Evolutionary conservation across 179 eudicot genomes (phyloP), one percentile per base, ranked within the genome.

Genomic region (Actinidia polygama): DNA sequence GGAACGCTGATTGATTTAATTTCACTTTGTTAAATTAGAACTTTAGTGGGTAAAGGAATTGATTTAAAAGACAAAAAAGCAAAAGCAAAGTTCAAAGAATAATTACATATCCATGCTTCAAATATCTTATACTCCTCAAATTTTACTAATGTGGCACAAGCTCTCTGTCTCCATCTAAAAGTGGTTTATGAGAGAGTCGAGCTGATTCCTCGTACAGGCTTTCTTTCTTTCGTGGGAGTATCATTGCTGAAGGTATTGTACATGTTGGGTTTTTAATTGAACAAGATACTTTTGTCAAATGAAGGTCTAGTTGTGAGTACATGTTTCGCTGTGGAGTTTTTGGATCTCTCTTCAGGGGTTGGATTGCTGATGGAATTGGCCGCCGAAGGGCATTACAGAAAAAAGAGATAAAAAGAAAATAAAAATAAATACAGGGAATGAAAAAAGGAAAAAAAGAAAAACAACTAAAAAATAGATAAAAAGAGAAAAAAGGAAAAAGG

Each of bases 341-440:
- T 73, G 99, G 99, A 83, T 94, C 95, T 63, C 18, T 93, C 53
- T 87, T 94, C 84, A 95, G 99, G 84, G 98, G 99, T 82, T 94
- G 91, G 79, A 87, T 95, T 82, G 93, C 94, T 49, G 99, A 95
- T 86, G 90, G 93, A 81, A 82, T 95, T 89, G 99, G 99, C 15
- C 94, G 99, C 82, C 86, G 90, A 81, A 89, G 95, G 79, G 88
- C 94, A 26, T 91, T 95, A 81, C 99, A 95, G n/a, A n/a, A n/a
- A n/a, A n/a, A n/a, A n/a, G n/a, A n/a, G n/a, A n/a, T n/a, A n/a
- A n/a, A n/a, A n/a, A n/a, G n/a, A n/a, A n/a, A n/a, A n/a, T n/a
- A n/a, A n/a, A n/a, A n/a, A n/a, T n/a, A n/a, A n/a, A n/a, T n/a
- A n/a, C n/a, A n/a, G n/a, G n/a, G n/a, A n/a, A n/a, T n/a, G n/a